Base-by-base conservation (phyloP, 768 basidiomycete genomes). In the Symmetrospora coprosmae region DNA sequence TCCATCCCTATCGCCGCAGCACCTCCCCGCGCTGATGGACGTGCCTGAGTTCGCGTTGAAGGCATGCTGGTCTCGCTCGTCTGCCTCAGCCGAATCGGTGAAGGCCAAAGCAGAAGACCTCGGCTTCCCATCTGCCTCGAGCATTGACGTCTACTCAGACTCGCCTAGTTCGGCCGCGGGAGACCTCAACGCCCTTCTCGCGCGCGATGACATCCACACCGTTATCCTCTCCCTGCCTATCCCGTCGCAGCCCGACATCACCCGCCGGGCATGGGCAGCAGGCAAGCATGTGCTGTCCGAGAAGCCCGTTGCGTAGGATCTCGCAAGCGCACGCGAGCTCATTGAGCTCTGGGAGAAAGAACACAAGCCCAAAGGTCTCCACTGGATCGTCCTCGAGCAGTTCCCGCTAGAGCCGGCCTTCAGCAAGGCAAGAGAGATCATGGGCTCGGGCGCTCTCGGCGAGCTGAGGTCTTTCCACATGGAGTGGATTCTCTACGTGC, bases 221-320 rank as follows among this genome's bases (percentile, higher is more conserved):
- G 85, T 90, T 31, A 78, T 87, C 69, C 74, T 90, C 50, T 81
- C 79, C 4, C 75, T 91, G 11, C 87, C 87, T 0, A 89, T 91
- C 69, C 78, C 81, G 0, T 66, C 77, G 3, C 87, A 88, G 71
- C 86, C 87, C 1, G 71, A 73, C 17, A 74, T 89, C 61, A 75
- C 91, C 55, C 72, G 79, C 60, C 79, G 78, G 67, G 67, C 68
- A 0, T 60, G 68, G 43, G 58, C 68, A 45, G 84, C 85, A 2
- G 85, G 87, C 27, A 92, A 91, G 73, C 85, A 90, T 69, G 86
- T 91, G 48, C 70, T 90, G 62, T 84, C 83, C 71, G 88, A 92
- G 76, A 91, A 91, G 69, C 89, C 89, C 5, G 78, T 89, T 14
- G 86, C 81, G 2, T 76, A 81, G 39, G 82, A 84, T 66, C 80